Percentiles rank a stretch among this genome's conserved stretches.
Evolutionary conservation across 2,329 filamentous ascomycete genomes (phyloP).

Genomic region (Colletotrichum tropicicola): DNA sequence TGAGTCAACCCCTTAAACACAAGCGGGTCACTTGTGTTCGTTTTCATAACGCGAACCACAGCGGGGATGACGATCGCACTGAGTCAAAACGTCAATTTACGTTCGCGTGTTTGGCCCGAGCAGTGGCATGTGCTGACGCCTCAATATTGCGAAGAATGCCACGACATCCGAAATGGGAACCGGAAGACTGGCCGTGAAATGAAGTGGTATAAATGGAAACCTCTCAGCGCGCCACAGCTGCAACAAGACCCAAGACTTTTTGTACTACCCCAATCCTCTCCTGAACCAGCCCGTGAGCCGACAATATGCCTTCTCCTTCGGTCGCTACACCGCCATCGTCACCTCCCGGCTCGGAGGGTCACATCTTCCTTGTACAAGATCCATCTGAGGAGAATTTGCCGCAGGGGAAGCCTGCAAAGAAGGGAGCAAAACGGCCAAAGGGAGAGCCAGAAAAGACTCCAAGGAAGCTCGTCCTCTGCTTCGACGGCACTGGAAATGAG

Average conservation of each 20-base stretch:
- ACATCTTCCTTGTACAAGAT: no score
- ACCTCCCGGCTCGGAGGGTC: neutral
- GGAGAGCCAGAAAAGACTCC: neutral
- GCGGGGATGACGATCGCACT: neutral
- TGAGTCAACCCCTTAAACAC: neutral
- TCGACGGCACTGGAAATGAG: conserved; percentile 58
- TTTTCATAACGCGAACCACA: neutral
- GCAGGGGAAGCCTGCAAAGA: no score
- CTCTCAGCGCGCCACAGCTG: no score
- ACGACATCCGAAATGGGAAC: neutral
- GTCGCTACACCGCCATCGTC: neutral
- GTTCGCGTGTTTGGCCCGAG: neutral
- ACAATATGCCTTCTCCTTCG: neutral
- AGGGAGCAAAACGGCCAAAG: no score
- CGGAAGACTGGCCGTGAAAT: no score
- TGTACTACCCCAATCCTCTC: neutral
- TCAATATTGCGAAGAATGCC: rapidly evolving
- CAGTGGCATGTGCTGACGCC: neutral
- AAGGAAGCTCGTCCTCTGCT: conserved; percentile 55
- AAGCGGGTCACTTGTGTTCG: neutral
- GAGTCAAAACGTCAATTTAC: neutral
- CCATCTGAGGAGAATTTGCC: no score
- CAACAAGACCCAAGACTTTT: no score
- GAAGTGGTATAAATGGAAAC: neutral
- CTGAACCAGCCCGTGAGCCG: no score